Percentiles rank a stretch among this genome's conserved stretches.
These are phyloP conservation scores for Colletotrichum viniferum DNA, from an alignment of 2,329 filamentous ascomycete genomes.

Conservation along the genomic window DNA sequence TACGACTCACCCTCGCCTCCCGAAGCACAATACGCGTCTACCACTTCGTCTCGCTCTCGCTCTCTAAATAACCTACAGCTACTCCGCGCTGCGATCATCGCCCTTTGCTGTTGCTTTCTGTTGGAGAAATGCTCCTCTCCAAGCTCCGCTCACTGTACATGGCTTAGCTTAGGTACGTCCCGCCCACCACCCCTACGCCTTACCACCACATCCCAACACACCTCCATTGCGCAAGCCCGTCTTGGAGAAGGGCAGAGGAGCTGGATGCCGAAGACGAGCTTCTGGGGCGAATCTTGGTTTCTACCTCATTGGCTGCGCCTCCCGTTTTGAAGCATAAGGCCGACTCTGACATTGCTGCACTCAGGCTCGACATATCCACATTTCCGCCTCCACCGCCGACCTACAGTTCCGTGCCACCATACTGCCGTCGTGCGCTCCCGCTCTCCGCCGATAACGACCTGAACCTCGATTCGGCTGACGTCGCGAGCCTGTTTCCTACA, in stretches of 20 bases:
- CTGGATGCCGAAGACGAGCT: not conserved
- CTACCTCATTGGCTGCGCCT: not conserved
- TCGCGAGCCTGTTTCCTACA: not conserved
- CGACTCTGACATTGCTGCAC: not conserved
- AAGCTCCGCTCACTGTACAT: not conserved
- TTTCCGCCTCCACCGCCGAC: not conserved
- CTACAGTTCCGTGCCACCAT: not conserved
- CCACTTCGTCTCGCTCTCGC: not conserved
- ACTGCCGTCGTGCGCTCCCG: not conserved
- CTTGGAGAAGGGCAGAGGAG: not conserved
- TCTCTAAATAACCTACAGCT: not conserved
- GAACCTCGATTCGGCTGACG: slow-evolving; percentile 3
- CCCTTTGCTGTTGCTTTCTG: not conserved
- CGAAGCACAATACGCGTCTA: not conserved
- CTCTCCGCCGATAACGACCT: slow-evolving; percentile 12
- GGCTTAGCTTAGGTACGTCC: slow-evolving; percentile 12
- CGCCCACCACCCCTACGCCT: not conserved
- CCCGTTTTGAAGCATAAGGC: not conserved
- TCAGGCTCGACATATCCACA: not conserved
- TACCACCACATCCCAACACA: not conserved
- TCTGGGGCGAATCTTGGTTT: not conserved
- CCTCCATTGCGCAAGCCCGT: not conserved
- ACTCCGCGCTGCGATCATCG: not conserved
- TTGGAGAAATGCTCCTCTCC: slow-evolving; percentile 7
- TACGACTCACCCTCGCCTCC: not conserved